Evolutionary conservation across 768 basidiomycete species (phyloP), one percentile per base, ranked within the genome.

Genomic region (Termitomyces heimii): DNA sequence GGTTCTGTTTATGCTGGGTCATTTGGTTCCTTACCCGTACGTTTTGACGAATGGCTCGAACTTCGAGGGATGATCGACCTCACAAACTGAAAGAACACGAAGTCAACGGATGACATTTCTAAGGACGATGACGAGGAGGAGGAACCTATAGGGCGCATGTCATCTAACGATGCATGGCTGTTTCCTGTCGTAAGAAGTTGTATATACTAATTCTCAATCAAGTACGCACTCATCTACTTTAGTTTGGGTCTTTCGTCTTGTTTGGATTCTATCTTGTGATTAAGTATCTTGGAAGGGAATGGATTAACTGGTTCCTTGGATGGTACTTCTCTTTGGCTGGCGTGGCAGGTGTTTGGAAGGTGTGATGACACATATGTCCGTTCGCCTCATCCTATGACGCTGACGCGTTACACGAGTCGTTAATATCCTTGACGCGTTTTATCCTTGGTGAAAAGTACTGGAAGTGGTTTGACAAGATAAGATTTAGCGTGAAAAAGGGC

Each of bases 231-330:
- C 49, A 58, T 54, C 34, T 45, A 18, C 45, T 46, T 44, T 61
- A 90, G 88, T 71, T 88, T 58, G 92, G 89, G 5, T 92, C 90
- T 1, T 76, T 75, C 6, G 79, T 79, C 32, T 75, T 96, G 31
- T 73, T 90, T 61, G 82, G 85, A 5, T 68, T 94, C 59, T 94
- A 88, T 64, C 59, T 80, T 54, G 69, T 89, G 28, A 77, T 96
- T 55, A 87, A 83, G 65, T 92, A 86, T 67, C 71, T 89, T 53
- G 91, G 92, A 32, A 83, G 81, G 62, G 83, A 84, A 57, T 91
- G 90, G 86, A 83, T 96, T 56, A 95, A 95, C 70, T 81, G 80
- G 78, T 62, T 94, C 5, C 73, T 96, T 24, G 86, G 80, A 5
- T 85, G 81, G 83, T 92, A 89, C 63, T 89, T 89, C 61, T 78